phyloP scores from a whole-genome alignment of 805 yeast species.

The Candida nemodendra region DNA sequence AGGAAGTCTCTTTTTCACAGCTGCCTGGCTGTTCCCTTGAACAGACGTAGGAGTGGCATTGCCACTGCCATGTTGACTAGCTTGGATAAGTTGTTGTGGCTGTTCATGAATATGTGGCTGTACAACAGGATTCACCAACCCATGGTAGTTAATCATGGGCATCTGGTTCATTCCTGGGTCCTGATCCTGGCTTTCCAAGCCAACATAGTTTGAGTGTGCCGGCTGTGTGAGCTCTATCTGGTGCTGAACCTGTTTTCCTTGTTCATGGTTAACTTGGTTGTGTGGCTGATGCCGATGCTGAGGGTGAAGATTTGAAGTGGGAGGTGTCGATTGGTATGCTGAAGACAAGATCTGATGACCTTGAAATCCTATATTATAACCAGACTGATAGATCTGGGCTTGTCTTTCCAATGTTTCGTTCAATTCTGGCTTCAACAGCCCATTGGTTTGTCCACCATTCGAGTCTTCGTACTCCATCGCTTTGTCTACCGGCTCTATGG shows the following conservation, averaged over 20 bases:
- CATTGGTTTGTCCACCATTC: conserved; percentile 4
- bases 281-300: conserved; percentile 9
- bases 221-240: conserved; percentile 2
- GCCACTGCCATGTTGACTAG: background rate
- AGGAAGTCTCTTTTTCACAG: conserved; percentile 22
- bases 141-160: conserved; percentile 6
- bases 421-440: conserved; percentile 7
- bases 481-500: background rate
- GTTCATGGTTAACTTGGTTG: conserved; percentile 5
- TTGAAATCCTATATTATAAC: conserved; percentile 6
- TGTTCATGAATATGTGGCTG: conserved; percentile 4
- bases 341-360: conserved; percentile 5
- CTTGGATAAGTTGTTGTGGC: conserved; percentile 5
- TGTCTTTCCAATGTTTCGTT: background rate
- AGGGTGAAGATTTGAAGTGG: conserved; percentile 2
- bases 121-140: conserved; percentile 1
- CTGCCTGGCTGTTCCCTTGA: conserved; percentile 2
- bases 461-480: conserved; percentile 8
- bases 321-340: conserved; percentile 1
- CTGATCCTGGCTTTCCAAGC: too few relatives aligned
- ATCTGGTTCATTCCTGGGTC: conserved; percentile 1
- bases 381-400: conserved; percentile 2
- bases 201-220: background rate
- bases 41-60: background rate
- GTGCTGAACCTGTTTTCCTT: conserved; percentile 7